Evolutionary conservation across 805 yeast genomes (phyloP).

Genomic region (Metschnikowia koreensis): DNA sequence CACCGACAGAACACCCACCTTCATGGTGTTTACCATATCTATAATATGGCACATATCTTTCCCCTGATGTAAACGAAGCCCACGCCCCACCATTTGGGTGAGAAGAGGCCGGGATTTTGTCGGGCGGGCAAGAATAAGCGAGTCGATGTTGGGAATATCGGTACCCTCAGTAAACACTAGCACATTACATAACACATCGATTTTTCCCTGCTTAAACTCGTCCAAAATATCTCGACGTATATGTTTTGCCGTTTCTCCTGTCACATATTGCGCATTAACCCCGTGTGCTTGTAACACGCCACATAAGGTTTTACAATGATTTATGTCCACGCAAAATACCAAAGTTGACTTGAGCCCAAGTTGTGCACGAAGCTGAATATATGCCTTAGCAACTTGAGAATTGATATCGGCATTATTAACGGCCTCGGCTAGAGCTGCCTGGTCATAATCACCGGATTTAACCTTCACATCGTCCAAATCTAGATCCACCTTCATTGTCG

Average conservation of each 20-base stretch:
- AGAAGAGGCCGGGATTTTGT: constrained; percentile 70
- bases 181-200: constrained; percentile 80
- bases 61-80: constrained; percentile 60
- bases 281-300: constrained; percentile 55
- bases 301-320: constrained; percentile 59
- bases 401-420: constrained; percentile 57
- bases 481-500: constrained; percentile 50
- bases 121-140: constrained; percentile 75
- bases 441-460: constrained; percentile 52
- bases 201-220: constrained; percentile 58
- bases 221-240: constrained; percentile 52
- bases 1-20: constrained; percentile 52
- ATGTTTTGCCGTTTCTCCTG: constrained; percentile 57
- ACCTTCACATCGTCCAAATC: constrained; percentile 38
- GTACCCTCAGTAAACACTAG: constrained; percentile 94
- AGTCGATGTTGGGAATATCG: constrained; percentile 86
- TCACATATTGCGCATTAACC: constrained; percentile 66
- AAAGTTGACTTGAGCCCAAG: constrained; percentile 58
- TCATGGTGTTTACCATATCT: constrained; percentile 68
- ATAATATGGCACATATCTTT: constrained; percentile 71
- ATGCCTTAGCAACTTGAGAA: constrained; percentile 54
- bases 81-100: constrained; percentile 90
- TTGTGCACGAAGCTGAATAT: constrained; percentile 34
- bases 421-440: constrained; percentile 48
- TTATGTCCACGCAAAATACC: constrained; percentile 73